Conservation (phyloP, 768 basidiomycete species). For the Auriscalpium vulgare region DNA sequence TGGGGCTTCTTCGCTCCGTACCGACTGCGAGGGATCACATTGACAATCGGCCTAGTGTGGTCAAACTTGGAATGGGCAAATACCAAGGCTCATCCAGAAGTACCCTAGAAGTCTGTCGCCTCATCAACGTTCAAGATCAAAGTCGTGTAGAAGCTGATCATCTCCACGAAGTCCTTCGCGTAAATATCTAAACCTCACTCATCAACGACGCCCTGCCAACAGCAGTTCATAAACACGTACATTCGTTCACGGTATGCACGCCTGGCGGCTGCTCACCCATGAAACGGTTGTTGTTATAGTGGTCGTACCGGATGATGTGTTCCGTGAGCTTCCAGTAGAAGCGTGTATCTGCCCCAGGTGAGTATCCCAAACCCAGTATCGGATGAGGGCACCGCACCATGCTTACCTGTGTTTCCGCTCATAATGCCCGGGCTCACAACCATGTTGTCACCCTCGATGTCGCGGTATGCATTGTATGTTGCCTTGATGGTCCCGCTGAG, state of each 20-base stretch:
- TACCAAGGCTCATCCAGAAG: too few species aligned
- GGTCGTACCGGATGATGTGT: conserved; percentile 13
- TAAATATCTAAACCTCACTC: conserved; percentile 31
- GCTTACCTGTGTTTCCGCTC: conserved; percentile 29
- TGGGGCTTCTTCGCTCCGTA: conserved; percentile 93
- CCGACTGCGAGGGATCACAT: too few species aligned
- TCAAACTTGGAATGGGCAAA: too few species aligned
- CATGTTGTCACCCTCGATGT: conserved; percentile 18
- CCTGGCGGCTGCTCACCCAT: conserved; percentile 22
- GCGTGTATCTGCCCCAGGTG: conserved; percentile 5
- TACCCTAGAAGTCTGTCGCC: conserved; percentile 4
- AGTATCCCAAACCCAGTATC: neutral
- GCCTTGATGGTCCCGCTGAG: conserved; percentile 38
- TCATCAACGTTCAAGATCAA: conserved; percentile 68
- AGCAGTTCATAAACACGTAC: conserved; percentile 27
- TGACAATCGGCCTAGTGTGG: too few species aligned
- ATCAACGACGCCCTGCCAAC: neutral
- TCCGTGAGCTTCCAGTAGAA: conserved; percentile 12
- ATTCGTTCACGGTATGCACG: conserved; percentile 70
- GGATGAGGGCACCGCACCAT: neutral
- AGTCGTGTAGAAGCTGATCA: conserved; percentile 56
- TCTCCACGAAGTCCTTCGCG: conserved; percentile 48
- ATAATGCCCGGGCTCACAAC: conserved; percentile 33
- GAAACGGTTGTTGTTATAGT: conserved; percentile 13
- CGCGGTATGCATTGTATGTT: conserved; percentile 25